Evolutionary conservation across 495 filamentous ascomycete species (phyloP), one percentile per base, ranked within the genome.

Genomic region (Penicillium pulvis): DNA sequence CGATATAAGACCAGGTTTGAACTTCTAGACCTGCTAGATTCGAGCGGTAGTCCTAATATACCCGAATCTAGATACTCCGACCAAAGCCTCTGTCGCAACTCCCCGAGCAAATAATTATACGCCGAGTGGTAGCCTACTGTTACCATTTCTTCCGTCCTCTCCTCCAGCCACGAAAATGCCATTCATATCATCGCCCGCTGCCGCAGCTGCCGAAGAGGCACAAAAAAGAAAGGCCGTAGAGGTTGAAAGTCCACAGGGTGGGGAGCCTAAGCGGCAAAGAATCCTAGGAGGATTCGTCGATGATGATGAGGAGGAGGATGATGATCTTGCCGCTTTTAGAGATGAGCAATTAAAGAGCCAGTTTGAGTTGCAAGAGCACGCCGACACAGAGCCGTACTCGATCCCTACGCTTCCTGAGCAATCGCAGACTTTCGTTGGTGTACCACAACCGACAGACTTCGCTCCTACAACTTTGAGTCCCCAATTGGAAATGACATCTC

Each of bases 171-270:
- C 58, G 8, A 83, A 72, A 31, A 89, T 90, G 83, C 80, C 84
- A 8, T 75, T 84, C 41, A 79, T 84, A 14, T 88, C 87, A 2
- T 87, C 87, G 16, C 84, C 87, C 20, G 69, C 41, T 4, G 33
- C 60, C 4, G 39, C 54, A 2, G 53, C 53, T 4, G 56, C 56
- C 14, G 54, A 51, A n/a, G 69, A 74, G 31, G 43, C 66, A 26
- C 66, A 75, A 51, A 80, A 80, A 63, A 69, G 78, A 44, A 87
- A 85, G 66, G 78, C 76, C 11, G 20, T 55, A 5, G 64, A 67
- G 28, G 41, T 30, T 51, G 73, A 75, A 59, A 69, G 71, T 63
- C 56, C 67, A 39, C 67, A 76, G 53, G 36, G 59, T 33, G 50
- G 71, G 23, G 68, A 76, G 63, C 68, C 74, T 47, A 80, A 79